A percentile compares a stretch with the other conserved stretches of the same genome.
Evolutionary conservation across 345 rosid genomes (phyloP).

Genomic region (Abelmoschus esculentus): DNA sequence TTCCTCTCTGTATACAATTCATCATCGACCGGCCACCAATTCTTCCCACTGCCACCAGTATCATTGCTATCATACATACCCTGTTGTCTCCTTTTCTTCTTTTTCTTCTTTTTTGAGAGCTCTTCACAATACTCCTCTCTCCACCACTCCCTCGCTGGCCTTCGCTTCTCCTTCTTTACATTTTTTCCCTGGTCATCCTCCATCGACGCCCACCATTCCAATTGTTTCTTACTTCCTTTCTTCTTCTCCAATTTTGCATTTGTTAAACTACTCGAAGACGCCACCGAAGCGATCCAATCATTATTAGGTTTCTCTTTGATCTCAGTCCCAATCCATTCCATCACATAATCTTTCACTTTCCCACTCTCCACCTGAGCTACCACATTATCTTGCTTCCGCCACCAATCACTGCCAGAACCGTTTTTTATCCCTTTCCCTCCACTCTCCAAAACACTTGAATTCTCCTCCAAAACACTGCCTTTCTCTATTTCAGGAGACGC

Average conservation of each 20-base stretch:
- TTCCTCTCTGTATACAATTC: constrained; percentile 36
- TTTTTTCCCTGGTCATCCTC: constrained; percentile 57
- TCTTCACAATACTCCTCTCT: constrained; percentile 87
- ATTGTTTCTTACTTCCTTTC: constrained; percentile 41
- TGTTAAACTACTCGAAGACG: constrained; percentile 11
- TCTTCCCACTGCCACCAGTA: constrained; percentile 29
- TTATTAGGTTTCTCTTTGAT: constrained; percentile 71
- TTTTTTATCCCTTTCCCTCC: constrained; percentile 31
- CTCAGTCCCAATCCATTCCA: constrained; percentile 90
- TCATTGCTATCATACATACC: constrained; percentile 26
- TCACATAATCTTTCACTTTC: constrained; percentile 72
- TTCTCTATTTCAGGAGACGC: constrained; percentile 32
- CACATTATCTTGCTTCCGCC: constrained; percentile 59
- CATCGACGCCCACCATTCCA: constrained; percentile 89
- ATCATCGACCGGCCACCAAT: constrained; percentile 57
- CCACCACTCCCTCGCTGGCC: constrained; percentile 96
- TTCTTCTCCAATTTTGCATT: constrained; percentile 34
- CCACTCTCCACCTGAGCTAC: constrained; percentile 29
- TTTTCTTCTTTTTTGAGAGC: constrained; percentile 50
- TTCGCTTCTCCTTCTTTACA: constrained; percentile 50
- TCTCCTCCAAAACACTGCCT: constrained; percentile 13
- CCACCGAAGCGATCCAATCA: constrained; percentile 43
- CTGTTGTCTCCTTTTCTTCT: constrained; percentile 33
- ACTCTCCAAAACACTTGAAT: constrained; percentile 3
- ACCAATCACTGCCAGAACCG: constrained; percentile 39